Evolutionary conservation across 2,329 filamentous ascomycete genomes (phyloP), one percentile per base, ranked within the genome.

Genomic region (Hortaea werneckii): DNA sequence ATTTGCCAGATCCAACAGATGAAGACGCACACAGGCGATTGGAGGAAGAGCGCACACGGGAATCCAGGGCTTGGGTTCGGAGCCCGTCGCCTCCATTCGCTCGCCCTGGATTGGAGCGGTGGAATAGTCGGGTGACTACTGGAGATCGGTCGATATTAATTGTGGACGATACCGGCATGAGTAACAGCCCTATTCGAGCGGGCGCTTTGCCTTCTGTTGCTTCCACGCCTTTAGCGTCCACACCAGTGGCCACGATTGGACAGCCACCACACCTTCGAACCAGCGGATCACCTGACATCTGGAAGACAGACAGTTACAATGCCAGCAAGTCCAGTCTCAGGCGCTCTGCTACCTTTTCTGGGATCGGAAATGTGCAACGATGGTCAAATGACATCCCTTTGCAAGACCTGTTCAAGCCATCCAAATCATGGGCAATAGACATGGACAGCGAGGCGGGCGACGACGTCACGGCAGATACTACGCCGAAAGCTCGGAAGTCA

Each of bases 141-240:
- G 85, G 87, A n/a, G 94, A 87, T 70, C 83, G 89, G 59, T 94
- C 87, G 0, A 94, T 95, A 53, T 76, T 95, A 45, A 94, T 95
- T 58, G 80, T 94, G 32, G 86, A 94, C 55, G 76, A 77, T 51
- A 79, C 76, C 48, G 79, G 79, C 29, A 83, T 81, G 0, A 53
- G 54, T 30, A 50, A 55, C 40, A n/a, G 54, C 9, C 48, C 55
- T 5, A 49, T 50, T 40, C 52, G 53, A 37, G 49, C 52, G 12
- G 50, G 54, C 26, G 54, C 48, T 5, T 38, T 61, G 30, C 55
- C 56, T 29, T 58, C 58, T 7, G 48, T 58, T 5, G 57, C 51
- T 40, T 55, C 54, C n/a, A 54, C 49, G 53, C 54, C 56, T 1
- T 49, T 43, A 6, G 53, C 51, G 13, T 56, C 58, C 54, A 51